Evolutionary conservation across 805 yeast species (phyloP).

Genomic region (Priceomyces haplophilus): DNA sequence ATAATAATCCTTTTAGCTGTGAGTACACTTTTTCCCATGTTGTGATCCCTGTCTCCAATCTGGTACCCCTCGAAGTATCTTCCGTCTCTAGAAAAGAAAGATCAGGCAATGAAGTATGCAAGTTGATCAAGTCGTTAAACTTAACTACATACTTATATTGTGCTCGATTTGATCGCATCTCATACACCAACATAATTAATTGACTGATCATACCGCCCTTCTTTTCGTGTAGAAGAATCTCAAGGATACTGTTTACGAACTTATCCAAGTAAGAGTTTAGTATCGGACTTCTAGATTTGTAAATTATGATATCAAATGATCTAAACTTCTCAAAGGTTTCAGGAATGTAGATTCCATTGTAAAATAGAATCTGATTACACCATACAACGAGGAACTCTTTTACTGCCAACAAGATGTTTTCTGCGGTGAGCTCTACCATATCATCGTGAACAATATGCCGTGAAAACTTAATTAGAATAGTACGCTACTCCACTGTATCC

Average conservation of each 20-base stretch:
- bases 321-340: slow-evolving; percentile 45
- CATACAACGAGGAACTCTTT: slow-evolving; percentile 50
- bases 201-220: slow-evolving; percentile 27
- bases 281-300: slow-evolving; percentile 45
- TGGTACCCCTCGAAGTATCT: slow-evolving; percentile 14
- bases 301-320: slow-evolving; percentile 42
- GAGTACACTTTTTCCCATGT: slow-evolving; percentile 34
- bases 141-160: slow-evolving; percentile 38
- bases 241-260: slow-evolving; percentile 8
- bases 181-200: slow-evolving; percentile 37
- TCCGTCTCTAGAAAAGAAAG: slow-evolving; percentile 14
- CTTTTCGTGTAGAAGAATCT: slow-evolving; percentile 6
- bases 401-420: slow-evolving; percentile 31
- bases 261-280: slow-evolving; percentile 43
- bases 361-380: slow-evolving; percentile 54
- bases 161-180: slow-evolving; percentile 24
- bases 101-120: slow-evolving; percentile 13
- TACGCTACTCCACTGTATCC: no score
- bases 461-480: no score
- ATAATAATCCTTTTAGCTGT: slow-evolving; percentile 28
- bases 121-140: slow-evolving; percentile 28
- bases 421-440: slow-evolving; percentile 19
- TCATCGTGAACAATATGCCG: not conserved
- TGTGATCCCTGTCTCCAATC: slow-evolving; percentile 21
- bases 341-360: slow-evolving; percentile 51